Conservation (phyloP, 2,329 filamentous ascomycete genomes). For the Botrytis byssoidea region DNA sequence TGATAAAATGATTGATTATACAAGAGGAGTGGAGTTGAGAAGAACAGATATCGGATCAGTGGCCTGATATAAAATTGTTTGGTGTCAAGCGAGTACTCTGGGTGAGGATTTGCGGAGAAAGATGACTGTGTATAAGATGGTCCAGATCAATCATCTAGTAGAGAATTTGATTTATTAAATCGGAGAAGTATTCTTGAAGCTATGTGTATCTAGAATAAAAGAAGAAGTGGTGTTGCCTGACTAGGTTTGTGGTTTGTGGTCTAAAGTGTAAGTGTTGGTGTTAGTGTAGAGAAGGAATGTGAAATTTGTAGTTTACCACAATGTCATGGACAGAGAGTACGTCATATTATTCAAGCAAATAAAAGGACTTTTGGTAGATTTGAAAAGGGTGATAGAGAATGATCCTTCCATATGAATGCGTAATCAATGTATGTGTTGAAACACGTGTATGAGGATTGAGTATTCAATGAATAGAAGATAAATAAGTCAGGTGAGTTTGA, state of each 20-base stretch:
- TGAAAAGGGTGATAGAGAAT: not conserved
- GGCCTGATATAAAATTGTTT: not conserved
- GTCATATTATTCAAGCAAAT: not conserved
- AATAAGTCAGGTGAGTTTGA: not conserved
- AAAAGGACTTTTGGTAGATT: rapidly evolving
- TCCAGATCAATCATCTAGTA: not conserved
- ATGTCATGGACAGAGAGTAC: not conserved
- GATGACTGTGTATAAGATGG: not conserved
- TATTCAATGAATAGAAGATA: not conserved
- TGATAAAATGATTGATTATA: not conserved
- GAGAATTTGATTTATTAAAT: not conserved
- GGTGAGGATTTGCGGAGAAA: not conserved
- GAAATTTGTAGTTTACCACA: not conserved
- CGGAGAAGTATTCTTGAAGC: rapidly evolving
- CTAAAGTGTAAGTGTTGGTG: not conserved
- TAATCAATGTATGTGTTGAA: not conserved
- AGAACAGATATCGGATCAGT: not conserved
- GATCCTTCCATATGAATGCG: not conserved
- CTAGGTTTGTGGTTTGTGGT: rapidly evolving
- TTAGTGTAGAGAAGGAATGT: not conserved
- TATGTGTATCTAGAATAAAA: not conserved
- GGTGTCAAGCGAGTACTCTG: not conserved
- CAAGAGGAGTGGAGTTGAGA: no score
- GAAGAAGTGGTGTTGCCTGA: not conserved
- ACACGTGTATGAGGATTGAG: rapidly evolving